Base-by-base conservation (phyloP, 2,329 filamentous ascomycete species). In the Claviceps digitariae region DNA sequence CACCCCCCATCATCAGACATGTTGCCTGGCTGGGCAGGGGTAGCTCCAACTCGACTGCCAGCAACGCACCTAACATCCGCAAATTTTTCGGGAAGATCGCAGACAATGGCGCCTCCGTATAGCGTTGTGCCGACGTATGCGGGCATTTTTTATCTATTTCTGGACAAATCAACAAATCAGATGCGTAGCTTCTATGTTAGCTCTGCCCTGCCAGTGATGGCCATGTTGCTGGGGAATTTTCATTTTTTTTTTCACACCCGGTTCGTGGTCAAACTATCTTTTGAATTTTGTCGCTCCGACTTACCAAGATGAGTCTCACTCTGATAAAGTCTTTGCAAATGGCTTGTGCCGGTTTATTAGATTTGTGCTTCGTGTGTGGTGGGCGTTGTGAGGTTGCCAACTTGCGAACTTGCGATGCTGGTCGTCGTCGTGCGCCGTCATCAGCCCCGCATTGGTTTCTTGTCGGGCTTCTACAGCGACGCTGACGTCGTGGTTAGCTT, bases 41-140 rank as follows among this genome's bases (percentile, higher is more conserved):
- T 38, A 48, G 54, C 69, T 57, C 71, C 17, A 17, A 20, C n/a
- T 51, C 21, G 31, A 25, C 4, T 23, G 10, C 13, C 34, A n/a
- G 27, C 4, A 17, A 38, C 54, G 46, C 36, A 87, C 86, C 84
- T 88, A 54, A 87, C 83, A 62, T 90, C 86, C 60, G 78, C 78
- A 66, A 87, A 88, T 57, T 75, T 76, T 51, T 73, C 67, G 15
- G 86, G 86, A 15, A 90, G 72, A 56, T 88, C 83, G 62, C 76
- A 79, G 58, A 77, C 74, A 57, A 90, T 78, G 56, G 86, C 85
- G 64, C 84, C 85, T 64, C 86, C 86, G 64, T 83, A 90, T 48
- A 90, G 80, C 52, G 77, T 72, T 48, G 76, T 82, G 60, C 64
- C 73, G 56, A 72, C 72, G 68, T 77, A 88, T 29, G 69, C 66